These are phyloP conservation scores for Fistulinella prunicolor DNA, from an alignment of 768 basidiomycete species.

Conservation along the genomic window DNA sequence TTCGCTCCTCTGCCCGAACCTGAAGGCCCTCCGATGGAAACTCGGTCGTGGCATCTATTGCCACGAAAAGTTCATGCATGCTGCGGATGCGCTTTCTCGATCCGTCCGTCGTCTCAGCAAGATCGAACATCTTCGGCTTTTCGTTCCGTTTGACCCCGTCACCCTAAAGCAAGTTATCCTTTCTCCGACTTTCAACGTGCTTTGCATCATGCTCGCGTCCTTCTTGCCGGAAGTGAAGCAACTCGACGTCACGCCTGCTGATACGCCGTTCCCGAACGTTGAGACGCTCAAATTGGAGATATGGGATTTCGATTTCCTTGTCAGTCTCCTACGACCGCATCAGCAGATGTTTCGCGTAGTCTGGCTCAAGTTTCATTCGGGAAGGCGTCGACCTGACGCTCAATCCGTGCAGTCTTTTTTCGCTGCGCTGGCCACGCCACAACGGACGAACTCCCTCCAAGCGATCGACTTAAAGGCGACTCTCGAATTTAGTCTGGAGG, in stretches of 20 bases:
- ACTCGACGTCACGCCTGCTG: background rate
- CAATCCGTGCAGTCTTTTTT: background rate
- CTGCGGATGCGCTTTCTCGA: no score
- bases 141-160: background rate
- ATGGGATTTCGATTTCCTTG: no score
- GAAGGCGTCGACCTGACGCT: background rate
- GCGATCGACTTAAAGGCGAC: background rate
- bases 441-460: background rate
- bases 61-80: no score
- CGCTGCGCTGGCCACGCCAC: background rate
- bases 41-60: no score
- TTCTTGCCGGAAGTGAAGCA: background rate
- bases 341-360: background rate
- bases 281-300: no score
- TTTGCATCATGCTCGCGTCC: background rate
- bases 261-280: background rate
- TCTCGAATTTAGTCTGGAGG: no score
- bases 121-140: background rate
- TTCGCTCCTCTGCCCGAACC: no score
- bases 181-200: background rate
- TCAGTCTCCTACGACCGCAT: background rate
- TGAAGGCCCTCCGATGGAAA: no score
- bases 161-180: background rate
- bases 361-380: background rate
- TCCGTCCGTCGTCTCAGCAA: no score